Conservation (phyloP, 306 rosid genomes). For the Erythrophleum fordii region DNA sequence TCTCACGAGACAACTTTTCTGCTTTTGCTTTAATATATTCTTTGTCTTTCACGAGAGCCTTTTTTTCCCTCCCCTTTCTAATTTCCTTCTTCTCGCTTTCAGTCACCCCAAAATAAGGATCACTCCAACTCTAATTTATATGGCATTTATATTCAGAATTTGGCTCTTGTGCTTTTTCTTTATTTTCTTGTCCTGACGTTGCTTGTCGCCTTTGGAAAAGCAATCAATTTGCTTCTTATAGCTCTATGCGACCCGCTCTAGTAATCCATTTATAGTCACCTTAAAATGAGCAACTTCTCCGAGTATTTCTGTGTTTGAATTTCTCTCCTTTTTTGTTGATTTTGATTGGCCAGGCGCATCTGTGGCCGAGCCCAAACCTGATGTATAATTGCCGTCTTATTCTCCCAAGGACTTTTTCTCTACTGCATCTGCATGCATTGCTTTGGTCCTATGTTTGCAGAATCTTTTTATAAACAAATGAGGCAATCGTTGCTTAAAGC, state of each 20-base stretch:
- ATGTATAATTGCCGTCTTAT: conserved; percentile 42
- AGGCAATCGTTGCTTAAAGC: conserved; percentile 46
- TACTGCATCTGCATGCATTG: conserved; percentile 41
- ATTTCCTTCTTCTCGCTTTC: conserved; percentile 42
- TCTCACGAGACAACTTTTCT: conserved; percentile 53
- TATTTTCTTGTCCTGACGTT: conserved; percentile 37
- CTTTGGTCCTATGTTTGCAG: conserved; percentile 35
- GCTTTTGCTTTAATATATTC: conserved; percentile 44
- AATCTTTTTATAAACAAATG: conserved; percentile 18
- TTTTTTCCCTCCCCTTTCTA: not conserved
- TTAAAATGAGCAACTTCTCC: conserved; percentile 38
- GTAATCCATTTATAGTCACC: conserved; percentile 34
- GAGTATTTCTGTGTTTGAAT: not conserved
- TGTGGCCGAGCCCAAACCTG: conserved; percentile 22
- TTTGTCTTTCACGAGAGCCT: conserved; percentile 62
- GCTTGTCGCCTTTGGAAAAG: conserved; percentile 54
- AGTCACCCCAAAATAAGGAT: conserved; percentile 54
- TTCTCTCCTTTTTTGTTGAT: not conserved
- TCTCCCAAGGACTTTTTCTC: conserved; percentile 34
- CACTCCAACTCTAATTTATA: conserved; percentile 40
- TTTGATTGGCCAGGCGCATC: conserved; percentile 29
- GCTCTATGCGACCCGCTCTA: conserved; percentile 29
- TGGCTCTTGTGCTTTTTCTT: conserved; percentile 58
- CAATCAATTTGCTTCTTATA: conserved; percentile 35
- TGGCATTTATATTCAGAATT: conserved; percentile 36